Conservation (phyloP, 2,329 filamentous ascomycete genomes). For the Xylariales sp. region DNA sequence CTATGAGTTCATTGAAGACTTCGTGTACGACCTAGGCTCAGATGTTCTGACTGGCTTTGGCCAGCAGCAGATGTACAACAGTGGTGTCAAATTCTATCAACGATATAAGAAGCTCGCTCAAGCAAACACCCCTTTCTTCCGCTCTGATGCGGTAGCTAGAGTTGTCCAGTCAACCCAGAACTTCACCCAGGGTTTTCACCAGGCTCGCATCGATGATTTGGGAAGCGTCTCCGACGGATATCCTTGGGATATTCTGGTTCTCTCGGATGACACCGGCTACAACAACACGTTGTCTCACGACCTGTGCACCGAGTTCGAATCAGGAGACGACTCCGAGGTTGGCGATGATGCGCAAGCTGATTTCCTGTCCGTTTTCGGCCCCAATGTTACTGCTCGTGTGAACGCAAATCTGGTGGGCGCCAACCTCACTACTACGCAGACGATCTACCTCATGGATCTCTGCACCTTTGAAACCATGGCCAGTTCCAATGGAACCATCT, state of each 20-base stretch:
- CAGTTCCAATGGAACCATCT: constrained; percentile 49
- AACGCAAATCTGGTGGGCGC: constrained; percentile 65
- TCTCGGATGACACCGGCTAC: constrained; percentile 59
- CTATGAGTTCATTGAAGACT: constrained; percentile 67
- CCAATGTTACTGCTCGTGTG: constrained; percentile 63
- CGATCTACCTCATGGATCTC: constrained; percentile 77
- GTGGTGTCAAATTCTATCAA: constrained; percentile 69
- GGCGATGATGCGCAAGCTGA: constrained; percentile 46
- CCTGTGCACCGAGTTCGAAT: constrained; percentile 67
- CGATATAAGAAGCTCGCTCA: constrained; percentile 64
- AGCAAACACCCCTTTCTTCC: constrained; percentile 60
- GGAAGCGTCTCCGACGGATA: constrained; percentile 35
- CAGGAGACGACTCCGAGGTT: constrained; percentile 40
- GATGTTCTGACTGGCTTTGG: constrained; percentile 68
- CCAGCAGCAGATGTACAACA: constrained; percentile 66
- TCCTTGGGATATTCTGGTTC: constrained; percentile 54
- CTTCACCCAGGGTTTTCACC: constrained; percentile 71
- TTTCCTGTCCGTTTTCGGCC: constrained; percentile 62
- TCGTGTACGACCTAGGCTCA: constrained; percentile 65
- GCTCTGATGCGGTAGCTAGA: constrained; percentile 64
- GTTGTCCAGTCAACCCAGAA: constrained; percentile 71
- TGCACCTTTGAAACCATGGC: constrained; percentile 81
- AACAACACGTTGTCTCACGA: constrained; percentile 84
- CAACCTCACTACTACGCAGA: constrained; percentile 58
- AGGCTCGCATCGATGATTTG: constrained; percentile 37